phyloP scores from a whole-genome alignment of 2,329 filamentous ascomycete genomes.

The Keithomyces neogunnii region DNA sequence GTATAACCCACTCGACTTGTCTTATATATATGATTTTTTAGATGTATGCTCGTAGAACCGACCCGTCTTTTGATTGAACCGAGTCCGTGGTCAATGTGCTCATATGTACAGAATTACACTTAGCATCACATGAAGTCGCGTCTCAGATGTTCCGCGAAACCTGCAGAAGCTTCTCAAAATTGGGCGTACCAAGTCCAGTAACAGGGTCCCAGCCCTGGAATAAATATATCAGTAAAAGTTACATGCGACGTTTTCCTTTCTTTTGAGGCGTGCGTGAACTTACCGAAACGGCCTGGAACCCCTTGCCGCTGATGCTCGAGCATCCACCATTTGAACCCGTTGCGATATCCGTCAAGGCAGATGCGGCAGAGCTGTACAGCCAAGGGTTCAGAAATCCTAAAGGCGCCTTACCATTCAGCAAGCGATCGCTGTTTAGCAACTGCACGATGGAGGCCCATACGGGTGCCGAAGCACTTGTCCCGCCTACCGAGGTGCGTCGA shows the following conservation, averaged over 20 bases:
- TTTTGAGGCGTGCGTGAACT: not conserved
- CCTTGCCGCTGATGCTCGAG: not conserved
- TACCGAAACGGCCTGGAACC: slow-evolving; percentile 5
- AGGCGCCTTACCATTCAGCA: not conserved
- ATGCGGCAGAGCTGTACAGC: not conserved
- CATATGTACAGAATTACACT: not conserved
- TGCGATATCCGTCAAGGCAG: slow-evolving; percentile 2
- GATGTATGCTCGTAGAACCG: too few species aligned
- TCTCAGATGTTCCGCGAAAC: not conserved
- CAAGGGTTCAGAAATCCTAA: slow-evolving; percentile 7
- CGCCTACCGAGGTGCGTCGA: not conserved
- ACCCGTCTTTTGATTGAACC: too few species aligned
- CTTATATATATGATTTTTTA: too few species aligned
- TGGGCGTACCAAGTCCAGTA: slow-evolving; percentile 3
- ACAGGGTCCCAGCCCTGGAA: slow-evolving; percentile 5
- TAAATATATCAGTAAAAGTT: too few species aligned
- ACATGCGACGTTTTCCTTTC: too few species aligned
- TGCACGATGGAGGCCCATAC: slow-evolving; percentile 5
- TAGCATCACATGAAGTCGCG: not conserved
- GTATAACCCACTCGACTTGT: too few species aligned
- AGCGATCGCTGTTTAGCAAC: slow-evolving; percentile 4
- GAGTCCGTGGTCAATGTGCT: too few species aligned
- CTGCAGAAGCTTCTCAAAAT: slow-evolving; percentile 4
- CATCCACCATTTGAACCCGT: not conserved
- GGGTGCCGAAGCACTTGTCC: slow-evolving; percentile 6